Base-by-base conservation (phyloP, 2,329 filamentous ascomycete genomes). In the Apiospora pterosperma region DNA sequence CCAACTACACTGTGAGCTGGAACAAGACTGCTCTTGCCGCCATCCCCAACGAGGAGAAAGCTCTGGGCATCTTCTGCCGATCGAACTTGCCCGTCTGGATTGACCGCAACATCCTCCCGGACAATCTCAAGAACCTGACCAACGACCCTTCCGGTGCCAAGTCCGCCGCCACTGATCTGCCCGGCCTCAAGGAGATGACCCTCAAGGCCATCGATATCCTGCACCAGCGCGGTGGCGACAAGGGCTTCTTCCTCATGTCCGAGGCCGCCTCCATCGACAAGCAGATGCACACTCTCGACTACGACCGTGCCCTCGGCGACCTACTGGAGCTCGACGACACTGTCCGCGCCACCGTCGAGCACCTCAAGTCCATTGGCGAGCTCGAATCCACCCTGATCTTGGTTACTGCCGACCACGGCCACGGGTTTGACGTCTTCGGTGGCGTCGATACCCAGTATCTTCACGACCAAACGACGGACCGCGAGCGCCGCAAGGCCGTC, bases 261-360 rank as follows among this genome's bases (percentile, higher is more conserved):
- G 92, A 96, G 77, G 92, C 90, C 31, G 92, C 92, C 19, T 92
- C 88, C 2, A 91, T 96, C 70, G 92, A 96, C 80, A 96, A 96
- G 84, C 90, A 92, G 84, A 96, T 96, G 92, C 92, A 96, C 79
- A 76, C 82, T 2, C 85, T 96, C 23, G 92, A 96, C 80, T 96
- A 96, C 75, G 91, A 96, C 78, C 91, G 92, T 63, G 91, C 92
- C 0, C 87, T 96, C 0, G 92, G 91, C 63, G 92, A 96, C 71
- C 87, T 96, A 1, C 86, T 96, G 44, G 92, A 96, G 79, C 85
- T 96, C 38, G 92, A 96, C 73, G 92, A 96, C 78, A 93, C 92
- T 5, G 81, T 96, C 70, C 88, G 88, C 62, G 91, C 91, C 21
- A 93, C 92, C 3, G 83, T 95, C 63, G 83, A 83, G 59, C 89